phyloP scores from a whole-genome alignment of 129 eudicot species.

The Chrysanthemum seticuspe region DNA sequence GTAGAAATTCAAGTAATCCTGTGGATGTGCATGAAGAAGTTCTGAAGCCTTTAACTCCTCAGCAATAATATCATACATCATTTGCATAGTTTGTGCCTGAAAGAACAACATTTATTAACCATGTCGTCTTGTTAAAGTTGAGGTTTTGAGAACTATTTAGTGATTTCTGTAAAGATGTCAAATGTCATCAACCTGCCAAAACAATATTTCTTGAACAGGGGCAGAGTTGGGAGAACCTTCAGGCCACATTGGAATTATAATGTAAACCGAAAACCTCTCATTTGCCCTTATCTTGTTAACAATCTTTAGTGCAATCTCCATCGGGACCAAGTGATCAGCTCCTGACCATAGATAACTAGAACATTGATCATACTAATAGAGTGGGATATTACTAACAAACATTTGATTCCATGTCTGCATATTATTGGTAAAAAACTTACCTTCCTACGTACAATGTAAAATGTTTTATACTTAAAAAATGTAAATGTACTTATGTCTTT shows the following conservation, averaged over 20 bases:
- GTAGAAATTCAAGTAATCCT: conserved; percentile 82
- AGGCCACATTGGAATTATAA: conserved; percentile 95
- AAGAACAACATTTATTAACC: conserved; percentile 14
- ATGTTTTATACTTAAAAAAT: too few species aligned
- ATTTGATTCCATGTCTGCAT: too few species aligned
- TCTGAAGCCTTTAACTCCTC: conserved; percentile 51
- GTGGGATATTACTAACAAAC: not conserved
- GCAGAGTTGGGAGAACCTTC: conserved; percentile 79
- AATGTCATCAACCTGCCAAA: conserved; percentile 78
- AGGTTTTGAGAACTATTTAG: too few species aligned
- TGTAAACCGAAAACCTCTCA: conserved; percentile 79
- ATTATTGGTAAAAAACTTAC: too few species aligned
- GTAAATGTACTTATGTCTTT: too few species aligned
- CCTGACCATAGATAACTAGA: conserved; percentile 40
- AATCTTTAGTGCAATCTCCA: conserved; percentile 88
- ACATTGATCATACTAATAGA: conserved; percentile 3
- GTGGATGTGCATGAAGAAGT: conserved; percentile 55
- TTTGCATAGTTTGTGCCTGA: conserved; percentile 87
- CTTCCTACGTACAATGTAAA: too few species aligned
- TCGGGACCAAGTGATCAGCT: conserved; percentile 89
- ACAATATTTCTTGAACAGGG: conserved; percentile 80
- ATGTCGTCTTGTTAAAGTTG: not conserved
- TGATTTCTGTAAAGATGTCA: not conserved
- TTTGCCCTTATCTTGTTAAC: conserved; percentile 80
- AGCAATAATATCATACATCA: conserved; percentile 86